phyloP scores from a whole-genome alignment of 108 stramenopile species.

The Seminavis robusta region DNA sequence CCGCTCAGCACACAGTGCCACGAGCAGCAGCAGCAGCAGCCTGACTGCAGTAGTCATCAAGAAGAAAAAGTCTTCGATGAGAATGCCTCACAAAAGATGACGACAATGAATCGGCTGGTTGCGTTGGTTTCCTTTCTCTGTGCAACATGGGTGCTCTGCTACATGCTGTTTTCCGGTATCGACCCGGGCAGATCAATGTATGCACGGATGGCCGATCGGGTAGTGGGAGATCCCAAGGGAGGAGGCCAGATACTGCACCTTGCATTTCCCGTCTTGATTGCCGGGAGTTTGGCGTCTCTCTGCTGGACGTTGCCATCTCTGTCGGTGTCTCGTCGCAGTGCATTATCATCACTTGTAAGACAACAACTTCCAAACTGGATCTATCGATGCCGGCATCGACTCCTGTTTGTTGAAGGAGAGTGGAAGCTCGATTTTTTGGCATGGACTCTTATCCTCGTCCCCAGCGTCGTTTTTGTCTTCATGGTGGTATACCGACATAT shows the following conservation, averaged over 20 bases:
- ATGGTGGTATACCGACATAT: conserved; percentile 20
- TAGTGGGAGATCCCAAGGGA: conserved; percentile 10
- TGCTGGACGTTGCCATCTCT: neutral
- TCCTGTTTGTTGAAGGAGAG: conserved; percentile 4
- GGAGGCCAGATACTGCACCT: conserved; percentile 20
- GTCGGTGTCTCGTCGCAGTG: neutral
- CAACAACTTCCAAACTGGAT: conserved; percentile 8
- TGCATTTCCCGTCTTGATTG: conserved; percentile 28
- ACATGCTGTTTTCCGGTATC: conserved; percentile 3
- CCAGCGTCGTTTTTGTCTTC: conserved; percentile 12
- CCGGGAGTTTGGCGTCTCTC: conserved; percentile 15
- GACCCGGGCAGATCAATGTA: conserved; percentile 4
- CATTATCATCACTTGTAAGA: neutral
- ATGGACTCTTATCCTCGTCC: conserved; percentile 13
- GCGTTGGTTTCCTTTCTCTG: neutral
- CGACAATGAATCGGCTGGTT: neutral
- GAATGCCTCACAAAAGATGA: neutral
- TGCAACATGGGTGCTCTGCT: conserved; percentile 10
- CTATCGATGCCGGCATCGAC: neutral
- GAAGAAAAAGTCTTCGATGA: neutral
- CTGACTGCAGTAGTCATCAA: no score
- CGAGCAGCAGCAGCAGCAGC: no score
- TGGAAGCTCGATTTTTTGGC: conserved; percentile 2
- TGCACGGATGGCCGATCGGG: neutral
- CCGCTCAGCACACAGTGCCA: no score